These are phyloP conservation scores for Trichoderma atrobrunneum DNA, from an alignment of 2,329 filamentous ascomycete species.

Conservation along the genomic window DNA sequence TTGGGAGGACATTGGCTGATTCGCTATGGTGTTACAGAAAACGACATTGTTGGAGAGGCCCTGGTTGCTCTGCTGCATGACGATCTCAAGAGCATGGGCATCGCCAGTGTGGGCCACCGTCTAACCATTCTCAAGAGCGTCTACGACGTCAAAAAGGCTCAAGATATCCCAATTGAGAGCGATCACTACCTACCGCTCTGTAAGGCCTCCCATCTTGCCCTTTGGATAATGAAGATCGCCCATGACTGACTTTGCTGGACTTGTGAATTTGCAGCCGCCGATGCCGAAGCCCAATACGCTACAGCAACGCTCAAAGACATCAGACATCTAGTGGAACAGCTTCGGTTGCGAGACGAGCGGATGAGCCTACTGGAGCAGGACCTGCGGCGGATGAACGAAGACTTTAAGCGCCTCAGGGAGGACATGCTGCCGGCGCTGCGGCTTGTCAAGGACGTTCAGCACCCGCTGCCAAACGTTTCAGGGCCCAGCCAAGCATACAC, in stretches of 20 bases:
- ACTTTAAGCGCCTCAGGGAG: constrained; percentile 84
- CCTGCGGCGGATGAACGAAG: constrained; percentile 77
- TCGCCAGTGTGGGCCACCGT: constrained; percentile 88
- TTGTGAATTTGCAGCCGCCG: constrained; percentile 63
- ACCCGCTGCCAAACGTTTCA: constrained; percentile 67
- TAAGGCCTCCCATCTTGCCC: constrained; percentile 40
- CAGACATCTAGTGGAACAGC: constrained; percentile 82
- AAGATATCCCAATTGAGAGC: constrained; percentile 84
- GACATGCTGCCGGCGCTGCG: constrained; percentile 89
- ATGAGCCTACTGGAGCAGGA: constrained; percentile 82
- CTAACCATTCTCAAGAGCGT: constrained; percentile 93
- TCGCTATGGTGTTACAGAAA: constrained; percentile 57
- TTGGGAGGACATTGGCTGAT: background rate
- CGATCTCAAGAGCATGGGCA: constrained; percentile 92
- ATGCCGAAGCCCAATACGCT: constrained; percentile 80
- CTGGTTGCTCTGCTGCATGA: constrained; percentile 86
- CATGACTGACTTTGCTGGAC: constrained; percentile 22
- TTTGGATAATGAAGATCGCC: background rate
- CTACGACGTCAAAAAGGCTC: constrained; percentile 92
- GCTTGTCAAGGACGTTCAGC: constrained; percentile 85
- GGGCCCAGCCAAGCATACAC: constrained; percentile 41
- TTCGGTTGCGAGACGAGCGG: constrained; percentile 85
- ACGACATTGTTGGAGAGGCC: constrained; percentile 90
- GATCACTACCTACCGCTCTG: constrained; percentile 93
- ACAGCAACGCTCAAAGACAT: constrained; percentile 92